A percentile compares a stretch with the other conserved stretches of the same genome.
Conservation (phyloP, 768 basidiomycete genomes). For the Chalciporus piperatus region DNA sequence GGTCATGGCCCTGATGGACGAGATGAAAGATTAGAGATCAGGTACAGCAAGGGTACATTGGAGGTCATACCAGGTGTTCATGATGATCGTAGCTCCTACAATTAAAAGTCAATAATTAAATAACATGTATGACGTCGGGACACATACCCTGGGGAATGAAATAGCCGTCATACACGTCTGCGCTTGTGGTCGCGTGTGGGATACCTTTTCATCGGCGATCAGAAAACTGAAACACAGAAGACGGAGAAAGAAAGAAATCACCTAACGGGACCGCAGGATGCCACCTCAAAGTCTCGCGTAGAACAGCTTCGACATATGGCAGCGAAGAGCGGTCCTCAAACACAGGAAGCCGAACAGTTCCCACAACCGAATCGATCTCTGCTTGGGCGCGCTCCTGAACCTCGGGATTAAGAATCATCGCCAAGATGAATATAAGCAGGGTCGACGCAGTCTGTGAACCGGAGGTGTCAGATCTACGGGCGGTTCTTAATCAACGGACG, state of each 20-base stretch:
- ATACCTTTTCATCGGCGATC: conserved; percentile 19
- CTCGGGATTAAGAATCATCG: conserved; percentile 37
- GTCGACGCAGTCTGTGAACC: conserved; percentile 30
- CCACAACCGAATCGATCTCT: conserved; percentile 35
- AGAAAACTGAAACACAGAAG: background rate
- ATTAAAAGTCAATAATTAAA: background rate
- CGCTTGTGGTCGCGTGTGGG: conserved; percentile 34
- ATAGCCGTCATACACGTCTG: conserved; percentile 46
- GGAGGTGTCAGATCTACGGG: background rate
- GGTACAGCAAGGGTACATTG: background rate
- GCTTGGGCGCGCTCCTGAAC: conserved; percentile 38
- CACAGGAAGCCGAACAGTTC: conserved; percentile 28
- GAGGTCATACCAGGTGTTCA: conserved; percentile 25
- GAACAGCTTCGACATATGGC: conserved; percentile 28
- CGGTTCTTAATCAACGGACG: background rate
- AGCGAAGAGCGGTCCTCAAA: conserved; percentile 29
- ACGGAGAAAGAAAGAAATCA: conserved; percentile 6
- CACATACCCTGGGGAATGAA: conserved; percentile 52
- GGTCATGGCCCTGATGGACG: conserved; percentile 26
- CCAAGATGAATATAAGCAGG: conserved; percentile 30
- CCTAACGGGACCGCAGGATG: conserved; percentile 34
- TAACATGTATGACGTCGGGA: background rate
- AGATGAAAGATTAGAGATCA: background rate
- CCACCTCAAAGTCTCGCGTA: conserved; percentile 37
- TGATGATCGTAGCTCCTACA: conserved; percentile 28